Evolutionary conservation across 345 rosid species (phyloP).

Genomic region (Salix purpurea): DNA sequence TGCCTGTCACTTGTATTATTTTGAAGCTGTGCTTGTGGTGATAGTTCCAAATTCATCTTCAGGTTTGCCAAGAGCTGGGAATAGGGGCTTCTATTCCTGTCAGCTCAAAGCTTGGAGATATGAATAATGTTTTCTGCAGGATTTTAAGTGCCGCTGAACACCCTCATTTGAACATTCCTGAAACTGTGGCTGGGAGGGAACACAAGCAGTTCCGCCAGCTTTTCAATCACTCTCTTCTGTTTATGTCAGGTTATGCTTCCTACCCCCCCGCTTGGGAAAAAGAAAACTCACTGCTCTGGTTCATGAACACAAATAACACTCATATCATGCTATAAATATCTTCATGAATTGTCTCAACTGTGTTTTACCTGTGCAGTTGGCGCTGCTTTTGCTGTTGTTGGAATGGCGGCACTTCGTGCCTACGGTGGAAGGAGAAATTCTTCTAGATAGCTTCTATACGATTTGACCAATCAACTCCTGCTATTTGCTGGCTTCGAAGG

Average conservation of each 20-base stretch:
- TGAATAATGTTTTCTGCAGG: constrained; percentile 48
- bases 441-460: constrained; percentile 21
- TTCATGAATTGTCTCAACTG: constrained; percentile 7
- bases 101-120: constrained; percentile 48
- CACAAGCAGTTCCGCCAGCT: constrained; percentile 50
- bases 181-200: constrained; percentile 62
- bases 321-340: background rate
- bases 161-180: constrained; percentile 71
- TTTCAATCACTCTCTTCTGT: constrained; percentile 55
- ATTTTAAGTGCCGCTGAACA: constrained; percentile 56
- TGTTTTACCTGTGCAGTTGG: constrained; percentile 44
- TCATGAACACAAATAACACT: background rate
- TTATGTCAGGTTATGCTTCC: constrained; percentile 55
- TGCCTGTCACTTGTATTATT: background rate
- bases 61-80: constrained; percentile 72
- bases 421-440: constrained; percentile 59
- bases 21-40: background rate
- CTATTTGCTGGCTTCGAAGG: constrained; percentile 11
- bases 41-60: background rate
- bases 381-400: constrained; percentile 53
- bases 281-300: background rate
- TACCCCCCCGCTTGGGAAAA: background rate
- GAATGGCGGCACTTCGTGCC: constrained; percentile 60
- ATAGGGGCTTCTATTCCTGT: constrained; percentile 57
- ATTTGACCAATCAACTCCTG: constrained; percentile 2